Evolutionary conservation across 306 rosid genomes (phyloP), one percentile per base, ranked within the genome.

Genomic region (Sicyos edulis): DNA sequence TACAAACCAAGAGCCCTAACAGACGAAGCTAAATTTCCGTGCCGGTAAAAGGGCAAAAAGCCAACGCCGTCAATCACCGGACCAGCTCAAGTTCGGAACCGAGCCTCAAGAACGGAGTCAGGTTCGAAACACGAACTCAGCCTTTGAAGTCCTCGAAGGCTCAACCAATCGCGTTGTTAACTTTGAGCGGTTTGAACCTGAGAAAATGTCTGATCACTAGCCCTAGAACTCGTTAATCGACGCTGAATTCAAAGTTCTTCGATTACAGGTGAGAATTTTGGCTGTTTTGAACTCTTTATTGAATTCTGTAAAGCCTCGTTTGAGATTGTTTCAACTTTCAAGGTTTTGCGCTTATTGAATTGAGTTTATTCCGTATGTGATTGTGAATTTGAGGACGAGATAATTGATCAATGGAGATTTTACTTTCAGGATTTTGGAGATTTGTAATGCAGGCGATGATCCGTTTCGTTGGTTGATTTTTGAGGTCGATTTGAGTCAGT

Each of bases 361-460:
- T 74, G 73, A 68, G 26, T 47, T 75, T 51, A 21, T 20, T 63
- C 10, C 37, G 22, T 82, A 58, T 22, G 17, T 49, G 78, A 62
- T 77, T 61, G 50, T 76, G 64, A 56, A 72, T 54, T 69, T 72
- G 74, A 75, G 84, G 44, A 40, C 49, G 29, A 70, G 70, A 71
- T 71, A 74, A 53, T 74, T 74, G 74, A 15, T 69, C 79, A 55
- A 58, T 45, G 61, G 68, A 74, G 87, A 86, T 85, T 89, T 65
- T 78, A 22, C 24, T 52, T 57, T 80, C 84, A 74, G 62, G 78
- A 74, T 49, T 54, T 62, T 42, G 58, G 34, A 51, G 78, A 57
- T 76, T 74, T 55, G 82, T 82, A 79, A 81, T 84, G 83, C 78
- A 61, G 79, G 85, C 64, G 78, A 84, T 82, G 93, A 89, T 87